phyloP scores from a whole-genome alignment of 192 early-diverging fungal species.

The Mortierella claussenii region DNA sequence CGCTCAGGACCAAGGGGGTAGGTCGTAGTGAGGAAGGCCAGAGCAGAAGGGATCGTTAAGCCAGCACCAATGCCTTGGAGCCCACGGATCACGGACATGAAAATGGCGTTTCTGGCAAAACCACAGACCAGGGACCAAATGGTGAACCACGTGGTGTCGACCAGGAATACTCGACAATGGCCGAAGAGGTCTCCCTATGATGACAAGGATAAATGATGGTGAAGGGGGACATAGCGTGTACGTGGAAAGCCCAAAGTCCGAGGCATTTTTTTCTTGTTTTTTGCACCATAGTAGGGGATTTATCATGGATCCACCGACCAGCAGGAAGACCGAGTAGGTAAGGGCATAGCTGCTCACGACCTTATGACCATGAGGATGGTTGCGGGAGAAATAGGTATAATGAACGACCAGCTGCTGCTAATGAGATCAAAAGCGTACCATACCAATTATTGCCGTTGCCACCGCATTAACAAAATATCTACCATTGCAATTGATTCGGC shows the following conservation, averaged over 20 bases:
- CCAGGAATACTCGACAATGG: conserved; percentile 41
- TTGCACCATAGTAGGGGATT: background rate
- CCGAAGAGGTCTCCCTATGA: conserved; percentile 54
- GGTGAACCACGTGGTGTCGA: conserved; percentile 42
- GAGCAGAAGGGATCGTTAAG: conserved; percentile 48
- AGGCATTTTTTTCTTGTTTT: background rate
- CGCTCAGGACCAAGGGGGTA: conserved; percentile 43
- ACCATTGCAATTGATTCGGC: conserved; percentile 41
- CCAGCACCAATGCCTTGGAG: conserved; percentile 50
- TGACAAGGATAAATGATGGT: background rate
- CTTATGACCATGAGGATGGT: background rate
- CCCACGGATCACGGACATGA: conserved; percentile 50
- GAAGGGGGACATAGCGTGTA: background rate
- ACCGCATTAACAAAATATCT: too few relatives aligned
- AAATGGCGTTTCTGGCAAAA: conserved; percentile 45
- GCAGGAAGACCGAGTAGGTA: conserved; percentile 49
- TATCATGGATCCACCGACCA: conserved; percentile 50
- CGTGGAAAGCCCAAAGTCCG: background rate
- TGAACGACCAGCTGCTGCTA: background rate
- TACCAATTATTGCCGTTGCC: too few relatives aligned
- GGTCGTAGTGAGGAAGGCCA: conserved; percentile 41
- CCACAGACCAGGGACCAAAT: conserved; percentile 47
- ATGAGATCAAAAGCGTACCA: too few relatives aligned
- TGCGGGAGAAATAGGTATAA: background rate
- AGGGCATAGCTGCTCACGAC: conserved; percentile 46